Conservation (phyloP, 345 rosid species). For the Murraya koenigii region DNA sequence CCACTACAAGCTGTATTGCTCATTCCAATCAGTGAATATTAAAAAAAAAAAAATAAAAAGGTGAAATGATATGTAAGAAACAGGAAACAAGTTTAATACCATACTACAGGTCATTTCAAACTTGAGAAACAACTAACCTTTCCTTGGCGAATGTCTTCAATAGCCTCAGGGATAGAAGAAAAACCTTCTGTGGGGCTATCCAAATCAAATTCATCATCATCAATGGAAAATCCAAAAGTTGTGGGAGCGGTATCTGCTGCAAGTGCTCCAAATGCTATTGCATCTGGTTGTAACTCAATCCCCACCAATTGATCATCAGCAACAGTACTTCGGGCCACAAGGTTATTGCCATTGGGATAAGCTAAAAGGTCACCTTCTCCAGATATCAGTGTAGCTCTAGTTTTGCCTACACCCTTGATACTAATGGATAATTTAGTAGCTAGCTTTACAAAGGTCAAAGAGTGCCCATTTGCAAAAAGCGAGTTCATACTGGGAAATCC, state of each 20-base stretch:
- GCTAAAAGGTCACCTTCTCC: conserved; percentile 61
- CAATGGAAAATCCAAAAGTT: conserved; percentile 24
- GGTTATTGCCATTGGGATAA: conserved; percentile 32
- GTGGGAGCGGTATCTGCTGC: conserved; percentile 42
- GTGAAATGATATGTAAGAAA: background rate
- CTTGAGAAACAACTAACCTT: conserved; percentile 39
- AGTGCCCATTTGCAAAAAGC: conserved; percentile 26
- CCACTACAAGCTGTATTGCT: conserved; percentile 58
- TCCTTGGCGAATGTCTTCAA: conserved; percentile 72
- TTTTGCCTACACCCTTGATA: conserved; percentile 34
- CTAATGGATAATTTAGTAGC: conserved; percentile 32
- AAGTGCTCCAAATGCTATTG: conserved; percentile 31
- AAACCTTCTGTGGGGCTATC: conserved; percentile 65
- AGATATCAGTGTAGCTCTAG: conserved; percentile 52
- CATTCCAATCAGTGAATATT: background rate
- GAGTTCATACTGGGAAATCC: conserved; percentile 32
- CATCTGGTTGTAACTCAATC: conserved; percentile 37
- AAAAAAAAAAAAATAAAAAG: background rate
- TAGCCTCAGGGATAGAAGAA: conserved; percentile 66
- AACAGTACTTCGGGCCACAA: conserved; percentile 26
- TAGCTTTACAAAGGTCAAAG: conserved; percentile 20
- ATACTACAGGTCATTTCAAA: background rate
- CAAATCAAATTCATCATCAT: conserved; percentile 60
- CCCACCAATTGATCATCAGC: conserved; percentile 27
- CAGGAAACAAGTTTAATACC: background rate